Evolutionary conservation across 805 yeast genomes (phyloP), one percentile per base, ranked within the genome.

Genomic region (Komagataella phaffii): DNA sequence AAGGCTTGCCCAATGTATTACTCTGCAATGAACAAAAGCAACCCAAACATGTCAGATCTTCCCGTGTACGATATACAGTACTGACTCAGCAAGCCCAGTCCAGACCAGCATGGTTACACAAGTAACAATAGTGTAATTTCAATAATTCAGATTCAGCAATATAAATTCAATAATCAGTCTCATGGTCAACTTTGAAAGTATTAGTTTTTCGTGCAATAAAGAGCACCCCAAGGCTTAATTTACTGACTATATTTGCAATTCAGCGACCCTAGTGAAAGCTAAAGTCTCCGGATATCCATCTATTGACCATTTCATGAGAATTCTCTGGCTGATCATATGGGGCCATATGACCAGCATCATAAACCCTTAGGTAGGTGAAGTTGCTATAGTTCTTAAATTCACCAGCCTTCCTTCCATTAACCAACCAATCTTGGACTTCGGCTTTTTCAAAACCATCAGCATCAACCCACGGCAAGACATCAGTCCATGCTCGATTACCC

Each of bases 341-440:
- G 57, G 88, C 95, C 96, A 88, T 85, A 66, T 88, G 96, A 8
- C 96, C 96, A 44, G 91, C 96, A 56, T 80, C 85, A 57, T 66
- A 84, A 45, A 88, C 75, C 63, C 95, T 77, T 61, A 88, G 73
- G 68, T 85, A 88, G 3, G 95, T 81, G 61, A 88, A 81, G 46
- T 81, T 75, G 21, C 77, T 80, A 59, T 69, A 77, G 64, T 79
- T 83, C 71, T 88, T 88, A 24, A 82, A 83, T 60, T 84, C 80
- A 54, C 98, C 98, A 23, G 80, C 77, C 40, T 64, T 60, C 49
- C 70, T 65, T 24, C 70, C 71, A 21, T 64, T 66, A 49, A 60
- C 57, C 21, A 48, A 24, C 51, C 50, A 51, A 44, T 50, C 48
- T 23, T 17, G 7, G 44, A 53, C 40, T n/a, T 24, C 17, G 44